Base-by-base conservation (phyloP, 352 stramenopile genomes). In the Pythium aquatile region DNA sequence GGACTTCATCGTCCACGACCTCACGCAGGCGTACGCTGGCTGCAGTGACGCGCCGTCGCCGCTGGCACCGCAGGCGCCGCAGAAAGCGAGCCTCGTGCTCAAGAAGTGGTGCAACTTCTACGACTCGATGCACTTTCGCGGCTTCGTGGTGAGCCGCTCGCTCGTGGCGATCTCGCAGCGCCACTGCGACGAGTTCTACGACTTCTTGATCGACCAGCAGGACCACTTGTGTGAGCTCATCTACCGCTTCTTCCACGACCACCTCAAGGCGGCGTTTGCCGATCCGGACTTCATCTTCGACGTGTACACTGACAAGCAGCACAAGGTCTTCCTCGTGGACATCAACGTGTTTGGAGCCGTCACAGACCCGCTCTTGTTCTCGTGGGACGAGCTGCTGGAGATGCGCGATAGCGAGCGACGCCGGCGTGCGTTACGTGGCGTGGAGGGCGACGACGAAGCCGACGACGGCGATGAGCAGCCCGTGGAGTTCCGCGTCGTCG, bases 71-170 rank as follows among this genome's bases (percentile, higher is more conserved):
- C 35, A 54, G 47, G 13, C 24, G 59, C 74, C 35, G 10, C 52
- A 55, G 32, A 76, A 54, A 24, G 77, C 80, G 60, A 83, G 94
- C 63, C 70, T 98, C n/a, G 90, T 98, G 56, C 77, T 98, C 48
- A 91, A 96, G 63, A 98, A 98, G 70, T 98, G 92, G 92, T 97
- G 93, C 72, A 97, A 96, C 56, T 89, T 98, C 20, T 89, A 92
- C 77, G 90, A 97, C 62, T 98, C 90, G 72, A 98, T 98, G 89
- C 86, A 98, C 64, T 98, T 98, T 69, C 85, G 96, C 49, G 97
- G 92, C 70, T 98, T 98, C 72, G 88, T 98, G 26, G 70, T 85
- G 26, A 68, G 79, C 35, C 73, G 88, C 67, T 62, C 81, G 49
- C 74, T 97, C 7, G 76, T 98, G 26, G 93, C 79, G 5, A 85